Conservation (phyloP, 1,284 basidiomycete species). For the Ceratobasidium papillatum region DNA sequence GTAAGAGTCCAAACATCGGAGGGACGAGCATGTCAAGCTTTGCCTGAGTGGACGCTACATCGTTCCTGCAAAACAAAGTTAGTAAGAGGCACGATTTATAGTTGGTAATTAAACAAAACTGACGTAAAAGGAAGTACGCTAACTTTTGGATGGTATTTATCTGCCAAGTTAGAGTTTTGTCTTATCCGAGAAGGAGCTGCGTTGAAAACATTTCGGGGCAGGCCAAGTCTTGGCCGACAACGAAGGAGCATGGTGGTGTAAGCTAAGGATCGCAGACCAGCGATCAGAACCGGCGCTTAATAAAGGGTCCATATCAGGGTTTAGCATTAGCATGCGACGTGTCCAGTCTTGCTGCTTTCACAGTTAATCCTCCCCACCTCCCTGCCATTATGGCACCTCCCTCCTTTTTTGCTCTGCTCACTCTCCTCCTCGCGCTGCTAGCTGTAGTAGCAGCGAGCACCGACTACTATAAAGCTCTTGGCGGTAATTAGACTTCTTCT, state of each 20-base stretch:
- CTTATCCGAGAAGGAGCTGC: not conserved
- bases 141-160: slow-evolving; percentile 32
- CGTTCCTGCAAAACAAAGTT: slow-evolving; percentile 9
- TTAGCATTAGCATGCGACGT: slow-evolving; percentile 30
- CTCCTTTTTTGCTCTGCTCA: slow-evolving; percentile 18
- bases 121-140: slow-evolving; percentile 36
- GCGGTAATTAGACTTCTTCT: slow-evolving; percentile 57
- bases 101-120: not conserved
- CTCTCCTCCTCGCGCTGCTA: slow-evolving; percentile 34
- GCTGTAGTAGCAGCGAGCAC: slow-evolving; percentile 55
- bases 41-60: not conserved
- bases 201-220: not conserved
- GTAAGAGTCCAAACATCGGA: slow-evolving; percentile 18
- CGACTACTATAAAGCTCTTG: slow-evolving; percentile 79
- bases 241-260: slow-evolving; percentile 5
- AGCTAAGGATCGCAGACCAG: not conserved
- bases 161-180: slow-evolving; percentile 1
- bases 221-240: not conserved
- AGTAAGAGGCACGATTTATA: not conserved
- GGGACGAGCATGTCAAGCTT: slow-evolving; percentile 29
- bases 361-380: not conserved
- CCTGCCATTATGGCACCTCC: slow-evolving; percentile 31
- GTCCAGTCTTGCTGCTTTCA: slow-evolving; percentile 35
- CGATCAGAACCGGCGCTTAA: not conserved
- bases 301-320: slow-evolving; percentile 32